A percentile compares a stretch with the other conserved stretches of the same genome.
These are phyloP conservation scores for Chlorophyllum brunneum DNA, from an alignment of 768 basidiomycete genomes.

Conservation along the genomic window DNA sequence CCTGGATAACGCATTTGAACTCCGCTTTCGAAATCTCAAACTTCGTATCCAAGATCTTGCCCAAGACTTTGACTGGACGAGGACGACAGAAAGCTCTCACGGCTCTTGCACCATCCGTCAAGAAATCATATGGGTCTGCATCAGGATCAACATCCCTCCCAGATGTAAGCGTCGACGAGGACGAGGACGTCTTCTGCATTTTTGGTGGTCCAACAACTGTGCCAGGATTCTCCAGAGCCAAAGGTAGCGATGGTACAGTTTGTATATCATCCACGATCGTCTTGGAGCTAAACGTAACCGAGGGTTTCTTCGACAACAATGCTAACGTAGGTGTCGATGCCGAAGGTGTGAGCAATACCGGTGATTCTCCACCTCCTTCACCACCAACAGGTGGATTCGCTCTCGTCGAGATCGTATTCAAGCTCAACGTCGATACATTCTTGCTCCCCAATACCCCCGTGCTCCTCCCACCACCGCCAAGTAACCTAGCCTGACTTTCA, in stretches of 20 bases:
- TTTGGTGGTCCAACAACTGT: not conserved
- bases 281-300: not conserved
- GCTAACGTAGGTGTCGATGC: slow-evolving; percentile 10
- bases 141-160: slow-evolving; percentile 25
- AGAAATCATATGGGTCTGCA: slow-evolving; percentile 59
- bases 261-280: not conserved
- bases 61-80: slow-evolving; percentile 74
- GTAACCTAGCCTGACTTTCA: slow-evolving; percentile 36
- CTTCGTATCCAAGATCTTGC: slow-evolving; percentile 56
- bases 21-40: slow-evolving; percentile 73
- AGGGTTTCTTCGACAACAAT: slow-evolving; percentile 6
- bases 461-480: slow-evolving; percentile 23
- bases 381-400: not conserved
- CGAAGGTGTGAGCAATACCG: slow-evolving; percentile 10
- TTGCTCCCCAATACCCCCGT: not conserved
- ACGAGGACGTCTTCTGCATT: not conserved
- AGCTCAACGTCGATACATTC: slow-evolving; percentile 2
- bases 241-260: not conserved
- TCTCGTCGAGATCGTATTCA: slow-evolving; percentile 1
- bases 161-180: not conserved
- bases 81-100: slow-evolving; percentile 83
- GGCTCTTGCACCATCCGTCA: slow-evolving; percentile 85
- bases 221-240: not conserved
- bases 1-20: slow-evolving; percentile 62
- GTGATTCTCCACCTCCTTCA: not conserved